These are phyloP conservation scores for Paecilomyces dactylethromorphus DNA, from an alignment of 2,329 filamentous ascomycete species.

Conservation along the genomic window DNA sequence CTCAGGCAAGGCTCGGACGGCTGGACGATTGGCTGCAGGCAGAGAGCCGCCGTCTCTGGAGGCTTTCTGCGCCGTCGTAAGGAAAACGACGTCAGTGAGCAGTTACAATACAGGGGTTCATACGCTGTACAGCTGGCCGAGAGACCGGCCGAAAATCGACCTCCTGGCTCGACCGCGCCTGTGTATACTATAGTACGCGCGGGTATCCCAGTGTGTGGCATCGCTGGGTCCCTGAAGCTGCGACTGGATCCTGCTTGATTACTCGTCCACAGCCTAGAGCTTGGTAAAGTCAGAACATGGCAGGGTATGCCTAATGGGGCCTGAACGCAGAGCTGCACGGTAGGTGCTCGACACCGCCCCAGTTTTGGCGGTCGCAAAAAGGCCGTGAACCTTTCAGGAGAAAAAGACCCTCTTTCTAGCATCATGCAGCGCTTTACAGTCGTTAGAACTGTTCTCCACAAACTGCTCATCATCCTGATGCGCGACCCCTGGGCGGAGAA, in stretches of 20 bases:
- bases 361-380: neutral
- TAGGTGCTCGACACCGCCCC: slow-evolving; percentile 1
- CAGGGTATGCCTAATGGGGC: slow-evolving; percentile 8
- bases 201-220: neutral
- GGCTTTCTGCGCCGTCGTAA: neutral
- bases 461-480: neutral
- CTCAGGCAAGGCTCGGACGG: neutral
- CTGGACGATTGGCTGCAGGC: neutral
- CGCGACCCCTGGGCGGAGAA: neutral
- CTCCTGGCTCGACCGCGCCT: neutral
- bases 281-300: neutral
- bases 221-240: neutral
- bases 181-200: neutral
- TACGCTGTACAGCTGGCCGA: neutral
- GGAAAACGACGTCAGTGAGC: neutral
- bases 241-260: neutral
- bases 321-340: slow-evolving; percentile 15
- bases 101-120: neutral
- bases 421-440: neutral
- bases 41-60: neutral
- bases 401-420: neutral
- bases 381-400: neutral
- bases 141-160: neutral
- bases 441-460: neutral
- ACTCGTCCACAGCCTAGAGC: neutral